phyloP scores from a whole-genome alignment of 805 yeast genomes.

The Metschnikowia baotianmanensis region DNA sequence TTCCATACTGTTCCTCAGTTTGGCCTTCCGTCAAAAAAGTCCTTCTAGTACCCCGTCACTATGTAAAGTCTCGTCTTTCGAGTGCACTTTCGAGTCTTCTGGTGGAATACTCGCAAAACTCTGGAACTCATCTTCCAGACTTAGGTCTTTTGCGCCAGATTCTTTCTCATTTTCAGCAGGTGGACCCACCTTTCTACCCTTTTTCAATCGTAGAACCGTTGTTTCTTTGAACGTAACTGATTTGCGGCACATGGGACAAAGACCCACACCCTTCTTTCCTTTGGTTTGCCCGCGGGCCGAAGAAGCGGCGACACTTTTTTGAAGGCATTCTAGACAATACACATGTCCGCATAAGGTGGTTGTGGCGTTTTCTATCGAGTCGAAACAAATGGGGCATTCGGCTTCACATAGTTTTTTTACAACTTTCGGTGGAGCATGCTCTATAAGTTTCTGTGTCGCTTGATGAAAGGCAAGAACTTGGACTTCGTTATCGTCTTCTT shows the following conservation, averaged over 20 bases:
- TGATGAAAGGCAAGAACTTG: slow-evolving; percentile 37
- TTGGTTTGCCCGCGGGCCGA: slow-evolving; percentile 43
- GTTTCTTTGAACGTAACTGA: slow-evolving; percentile 39
- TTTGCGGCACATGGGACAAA: slow-evolving; percentile 45
- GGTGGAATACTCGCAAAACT: too few relatives aligned
- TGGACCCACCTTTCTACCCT: slow-evolving; percentile 13
- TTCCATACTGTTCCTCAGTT: too few relatives aligned
- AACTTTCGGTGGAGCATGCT: slow-evolving; percentile 22
- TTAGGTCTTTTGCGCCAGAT: too few relatives aligned
- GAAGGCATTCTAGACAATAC: slow-evolving; percentile 43
- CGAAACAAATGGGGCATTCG: slow-evolving; percentile 46
- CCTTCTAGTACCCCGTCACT: too few relatives aligned
- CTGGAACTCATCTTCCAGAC: too few relatives aligned
- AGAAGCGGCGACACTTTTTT: slow-evolving; percentile 38
- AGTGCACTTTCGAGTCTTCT: too few relatives aligned
- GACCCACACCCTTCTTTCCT: slow-evolving; percentile 37
- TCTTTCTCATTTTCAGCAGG: slow-evolving; percentile 6
- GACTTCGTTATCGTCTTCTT: slow-evolving; percentile 33
- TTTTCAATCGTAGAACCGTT: slow-evolving; percentile 17
- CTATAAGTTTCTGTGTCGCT: slow-evolving; percentile 34
- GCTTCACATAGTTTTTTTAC: slow-evolving; percentile 34
- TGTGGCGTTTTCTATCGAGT: slow-evolving; percentile 38
- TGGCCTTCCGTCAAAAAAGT: too few relatives aligned
- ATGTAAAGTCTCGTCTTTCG: too few relatives aligned
- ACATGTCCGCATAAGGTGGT: slow-evolving; percentile 44